Conservation (phyloP, 768 basidiomycete species). For the Mycena leptocephala region DNA sequence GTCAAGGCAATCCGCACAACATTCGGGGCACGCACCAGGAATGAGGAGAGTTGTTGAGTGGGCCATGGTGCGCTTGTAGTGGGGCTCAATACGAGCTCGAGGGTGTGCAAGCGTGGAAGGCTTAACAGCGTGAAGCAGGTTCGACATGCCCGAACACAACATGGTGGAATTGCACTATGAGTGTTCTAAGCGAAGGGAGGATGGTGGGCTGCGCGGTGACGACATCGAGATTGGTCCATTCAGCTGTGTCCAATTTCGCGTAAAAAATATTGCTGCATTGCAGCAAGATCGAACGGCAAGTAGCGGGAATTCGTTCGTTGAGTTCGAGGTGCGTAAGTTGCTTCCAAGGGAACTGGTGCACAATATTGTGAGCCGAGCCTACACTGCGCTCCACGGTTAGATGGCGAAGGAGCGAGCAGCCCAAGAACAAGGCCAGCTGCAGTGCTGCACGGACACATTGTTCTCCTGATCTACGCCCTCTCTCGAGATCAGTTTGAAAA, state of each 20-base stretch:
- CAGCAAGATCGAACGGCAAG: neutral
- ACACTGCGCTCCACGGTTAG: no score
- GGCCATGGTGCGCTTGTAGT: slow-evolving; percentile 1
- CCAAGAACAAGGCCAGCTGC: no score
- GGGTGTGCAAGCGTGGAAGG: neutral
- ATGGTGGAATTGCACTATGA: neutral
- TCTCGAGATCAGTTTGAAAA: neutral
- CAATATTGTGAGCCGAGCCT: no score
- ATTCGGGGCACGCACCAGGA: neutral
- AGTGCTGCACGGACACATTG: no score
- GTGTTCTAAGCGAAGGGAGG: neutral
- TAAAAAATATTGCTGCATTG: slow-evolving; percentile 9
- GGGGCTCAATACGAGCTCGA: no score
- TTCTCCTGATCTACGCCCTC: no score
- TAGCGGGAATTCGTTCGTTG: neutral
- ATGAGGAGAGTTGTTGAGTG: neutral
- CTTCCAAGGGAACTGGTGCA: slow-evolving; percentile 5
- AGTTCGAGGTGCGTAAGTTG: slow-evolving; percentile 10
- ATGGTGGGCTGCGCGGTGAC: neutral
- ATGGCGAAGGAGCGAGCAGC: no score
- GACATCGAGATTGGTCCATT: neutral
- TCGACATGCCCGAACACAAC: neutral
- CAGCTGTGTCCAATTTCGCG: neutral
- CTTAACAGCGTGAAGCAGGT: neutral
- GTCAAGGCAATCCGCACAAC: neutral